A percentile compares a stretch with the other conserved stretches of the same genome.
Conservation (phyloP, 164 flowering plant genomes). For the Hamamelis virginiana region DNA sequence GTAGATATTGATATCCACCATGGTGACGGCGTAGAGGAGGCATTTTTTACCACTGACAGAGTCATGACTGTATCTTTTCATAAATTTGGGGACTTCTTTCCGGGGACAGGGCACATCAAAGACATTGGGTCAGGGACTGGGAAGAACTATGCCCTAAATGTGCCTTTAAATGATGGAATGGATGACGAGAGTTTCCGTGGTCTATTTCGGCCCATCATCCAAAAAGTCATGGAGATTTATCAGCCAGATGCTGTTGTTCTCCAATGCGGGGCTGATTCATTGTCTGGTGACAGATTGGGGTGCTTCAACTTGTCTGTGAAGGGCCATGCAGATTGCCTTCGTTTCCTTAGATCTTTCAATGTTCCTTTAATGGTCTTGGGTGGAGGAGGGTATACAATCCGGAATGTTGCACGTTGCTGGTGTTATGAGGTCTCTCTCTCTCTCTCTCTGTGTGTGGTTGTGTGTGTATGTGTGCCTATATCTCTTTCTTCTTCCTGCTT, state of each 20-base stretch:
- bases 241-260: slow-evolving; percentile 93
- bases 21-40: slow-evolving; percentile 94
- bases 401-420: slow-evolving; percentile 98
- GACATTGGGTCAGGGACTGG: slow-evolving; percentile 66
- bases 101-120: slow-evolving; percentile 83
- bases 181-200: slow-evolving; percentile 81
- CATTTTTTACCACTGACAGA: slow-evolving; percentile 81
- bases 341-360: slow-evolving; percentile 78
- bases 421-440: slow-evolving; percentile 77
- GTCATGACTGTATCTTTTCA: slow-evolving; percentile 95
- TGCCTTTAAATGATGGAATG: slow-evolving; percentile 84
- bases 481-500: background rate
- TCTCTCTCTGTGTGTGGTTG: slow-evolving; percentile 7
- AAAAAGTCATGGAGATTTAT: slow-evolving; percentile 86
- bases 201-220: slow-evolving; percentile 70
- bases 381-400: slow-evolving; percentile 92
- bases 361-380: slow-evolving; percentile 93
- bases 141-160: slow-evolving; percentile 83
- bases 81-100: slow-evolving; percentile 83
- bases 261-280: slow-evolving; percentile 94
- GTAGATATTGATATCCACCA: slow-evolving; percentile 88
- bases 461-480: slow-evolving; percentile 1
- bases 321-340: slow-evolving; percentile 93
- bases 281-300: slow-evolving; percentile 87
- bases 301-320: slow-evolving; percentile 90